phyloP scores from a whole-genome alignment of 2,329 filamentous ascomycete genomes.

The Ramularia collo-cygni region DNA sequence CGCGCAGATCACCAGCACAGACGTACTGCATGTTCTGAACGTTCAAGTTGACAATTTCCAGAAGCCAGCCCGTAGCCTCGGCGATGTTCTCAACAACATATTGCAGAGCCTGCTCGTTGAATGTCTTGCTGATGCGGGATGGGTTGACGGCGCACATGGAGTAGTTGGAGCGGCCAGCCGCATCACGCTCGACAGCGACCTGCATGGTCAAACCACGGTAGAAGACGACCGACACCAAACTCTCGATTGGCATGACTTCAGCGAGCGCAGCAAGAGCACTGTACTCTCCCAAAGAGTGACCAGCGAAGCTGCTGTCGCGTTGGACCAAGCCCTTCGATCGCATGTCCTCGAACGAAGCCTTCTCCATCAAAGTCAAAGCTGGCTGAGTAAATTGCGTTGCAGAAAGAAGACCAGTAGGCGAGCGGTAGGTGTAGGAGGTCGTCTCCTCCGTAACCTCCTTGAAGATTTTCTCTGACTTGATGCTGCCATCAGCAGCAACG shows the following conservation, averaged over 20 bases:
- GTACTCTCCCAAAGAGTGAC: constrained; percentile 97
- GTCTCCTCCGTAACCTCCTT: constrained; percentile 93
- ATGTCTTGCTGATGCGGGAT: constrained; percentile 95
- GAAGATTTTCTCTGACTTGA: constrained; percentile 99
- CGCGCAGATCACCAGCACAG: constrained; percentile 59
- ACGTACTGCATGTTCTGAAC: constrained; percentile 66
- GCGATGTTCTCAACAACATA: constrained; percentile 95
- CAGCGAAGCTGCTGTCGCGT: constrained; percentile 92
- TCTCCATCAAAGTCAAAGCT: constrained; percentile 96
- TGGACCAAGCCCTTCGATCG: constrained; percentile 93
- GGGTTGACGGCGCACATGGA: constrained; percentile 99
- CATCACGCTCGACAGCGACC: constrained; percentile 95
- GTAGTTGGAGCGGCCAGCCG: constrained; percentile 89
- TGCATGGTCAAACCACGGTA: constrained; percentile 99
- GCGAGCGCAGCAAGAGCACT: constrained; percentile 91
- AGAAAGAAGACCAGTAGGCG: constrained; percentile 86
- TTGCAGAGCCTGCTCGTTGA: constrained; percentile 94
- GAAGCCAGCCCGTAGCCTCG: constrained; percentile 86
- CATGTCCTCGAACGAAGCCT: constrained; percentile 99
- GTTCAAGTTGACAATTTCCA: constrained; percentile 98
- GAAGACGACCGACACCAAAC: constrained; percentile 95
- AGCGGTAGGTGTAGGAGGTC: constrained; percentile 93
- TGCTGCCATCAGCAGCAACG: constrained; percentile 81
- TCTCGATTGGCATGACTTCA: constrained; percentile 99
- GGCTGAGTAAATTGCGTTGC: constrained; percentile 98